Evolutionary conservation across 345 rosid species (phyloP), one percentile per base, ranked within the genome.

Genomic region (Geranium brycei): DNA sequence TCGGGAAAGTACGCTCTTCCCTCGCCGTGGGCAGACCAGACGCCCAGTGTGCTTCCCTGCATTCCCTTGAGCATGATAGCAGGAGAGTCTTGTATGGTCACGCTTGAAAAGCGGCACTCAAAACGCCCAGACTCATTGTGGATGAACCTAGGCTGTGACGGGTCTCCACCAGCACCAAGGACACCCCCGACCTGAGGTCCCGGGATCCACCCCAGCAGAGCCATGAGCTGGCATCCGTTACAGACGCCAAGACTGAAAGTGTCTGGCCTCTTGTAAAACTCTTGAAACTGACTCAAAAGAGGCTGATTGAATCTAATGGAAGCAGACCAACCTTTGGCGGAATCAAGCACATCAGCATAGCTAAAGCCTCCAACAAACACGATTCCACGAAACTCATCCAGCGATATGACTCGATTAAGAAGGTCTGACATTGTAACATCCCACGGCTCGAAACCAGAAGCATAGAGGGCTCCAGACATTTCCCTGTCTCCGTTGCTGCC

Each of bases 271-370:
- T 73, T 85, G 80, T 87, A 92, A 68, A 92, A 92, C 77, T 89
- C 95, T 66, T 83, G 95, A 65, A 89, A 92, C 69, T 92, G 97
- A 66, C 67, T 65, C 41, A 89, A 70, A 64, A 89, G 82, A 19
- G 97, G 86, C 64, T 83, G 71, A 57, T 86, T 92, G 82, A 89
- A 89, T 16, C 88, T 77, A 58, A 89, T 87, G 19, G 98, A 92
- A 65, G 93, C 98, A 71, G 96, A 84, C 98, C 98, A 92, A 64
- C 98, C 98, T 80, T 92, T 89, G 12, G 98, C 93, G 61, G 98
- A 92, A 76, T 87, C 91, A 2, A 92, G 95, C 38, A 92, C 97
- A 63, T 92, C 95, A 0, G 93, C 97, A 65, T 89, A 92, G 69
- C 97, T 92, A 69, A 92, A 92, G 30, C 97, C 95, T 62, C 98